Base-by-base conservation (phyloP, 1,284 basidiomycete species). In the Tremellales sp. region DNA sequence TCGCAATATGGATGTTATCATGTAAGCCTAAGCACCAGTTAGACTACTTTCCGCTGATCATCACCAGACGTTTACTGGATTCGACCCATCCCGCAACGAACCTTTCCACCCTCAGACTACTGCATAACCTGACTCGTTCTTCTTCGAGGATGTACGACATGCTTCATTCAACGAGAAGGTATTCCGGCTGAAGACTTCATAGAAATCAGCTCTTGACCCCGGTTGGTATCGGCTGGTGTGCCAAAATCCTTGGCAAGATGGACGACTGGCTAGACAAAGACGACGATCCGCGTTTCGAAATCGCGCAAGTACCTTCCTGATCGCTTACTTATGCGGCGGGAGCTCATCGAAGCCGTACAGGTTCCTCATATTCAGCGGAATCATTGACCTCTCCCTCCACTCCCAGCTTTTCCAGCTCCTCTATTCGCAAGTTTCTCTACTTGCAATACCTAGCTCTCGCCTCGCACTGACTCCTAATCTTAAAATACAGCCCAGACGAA, bases 271-370 rank as follows among this genome's bases (percentile, higher is more conserved):
- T 82, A 55, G 83, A 87, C 26, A 77, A 76, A 4, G 79, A 83
- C 24, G 82, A 86, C 48, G 74, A 74, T 3, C n/a, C n/a, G 78
- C 72, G 81, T n/a, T 91, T 90, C 63, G 81, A 86, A 48, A 74
- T 86, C 32, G 84, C 83, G 86, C 86, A 57, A 58, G 75, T 62
- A 34, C 27, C 29, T 13, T 45, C 19, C 18, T 16, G 14, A n/a
- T n/a, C n/a, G n/a, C n/a, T n/a, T n/a, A n/a, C n/a, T n/a, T n/a
- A n/a, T n/a, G n/a, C n/a, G n/a, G n/a, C n/a, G n/a, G n/a, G n/a
- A n/a, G n/a, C n/a, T n/a, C n/a, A n/a, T n/a, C n/a, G n/a, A n/a
- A n/a, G n/a, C n/a, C n/a, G n/a, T n/a, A n/a, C 16, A 78, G 77
- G 19, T 76, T 71, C 53, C 59, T 66, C 16, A 66, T 79, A 19